Evolutionary conservation across 2,329 filamentous ascomycete genomes (phyloP), one percentile per base, ranked within the genome.

Genomic region (Cephalotrichum gorgonifer): DNA sequence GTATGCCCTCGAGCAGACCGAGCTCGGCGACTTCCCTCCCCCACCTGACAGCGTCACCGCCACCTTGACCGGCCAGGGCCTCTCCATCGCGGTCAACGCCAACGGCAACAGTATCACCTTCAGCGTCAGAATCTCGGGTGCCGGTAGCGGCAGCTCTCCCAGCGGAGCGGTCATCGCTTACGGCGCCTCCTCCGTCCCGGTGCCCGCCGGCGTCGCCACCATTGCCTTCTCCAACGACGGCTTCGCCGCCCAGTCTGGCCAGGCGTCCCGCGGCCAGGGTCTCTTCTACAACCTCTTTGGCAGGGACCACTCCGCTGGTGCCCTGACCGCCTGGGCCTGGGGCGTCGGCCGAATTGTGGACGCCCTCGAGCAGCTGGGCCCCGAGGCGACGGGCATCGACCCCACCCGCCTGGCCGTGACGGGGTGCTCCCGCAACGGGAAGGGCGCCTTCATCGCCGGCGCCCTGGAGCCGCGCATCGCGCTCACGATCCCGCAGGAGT

Each of bases 391-490:
- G 3, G 66, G 67, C 35, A 79, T 83, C 58, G 70, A 78, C 60
- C 56, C 68, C 23, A 66, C 59, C 33, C 66, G 65, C 3, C 61
- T 78, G 20, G 79, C 75, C 44, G 77, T 81, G 2, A 82, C 78
- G 14, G 79, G 79, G 5, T 83, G 79, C 67, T 81, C 76, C 48
- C 74, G 79, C 38, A 80, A 82, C 62, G 79, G 78, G 50, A 83
- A 83, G 64, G 79, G 79, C 12, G 78, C 79, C 27, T 72, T 83
- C 53, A 67, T 82, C n/a, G 75, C 73, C 4, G 78, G 77, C 15
- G 78, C 79, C 2, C 67, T 82, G 22, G 76, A 78, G 51, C 59
- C 67, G 48, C 76, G 79, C 39, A 78, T 83, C 51, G 76, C 74
- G 17, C 69, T 83, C 30, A 79, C 76, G 14, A 69, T 83, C 31